Base-by-base conservation (phyloP, 768 basidiomycete species). In the Tephrocybe sp. region DNA sequence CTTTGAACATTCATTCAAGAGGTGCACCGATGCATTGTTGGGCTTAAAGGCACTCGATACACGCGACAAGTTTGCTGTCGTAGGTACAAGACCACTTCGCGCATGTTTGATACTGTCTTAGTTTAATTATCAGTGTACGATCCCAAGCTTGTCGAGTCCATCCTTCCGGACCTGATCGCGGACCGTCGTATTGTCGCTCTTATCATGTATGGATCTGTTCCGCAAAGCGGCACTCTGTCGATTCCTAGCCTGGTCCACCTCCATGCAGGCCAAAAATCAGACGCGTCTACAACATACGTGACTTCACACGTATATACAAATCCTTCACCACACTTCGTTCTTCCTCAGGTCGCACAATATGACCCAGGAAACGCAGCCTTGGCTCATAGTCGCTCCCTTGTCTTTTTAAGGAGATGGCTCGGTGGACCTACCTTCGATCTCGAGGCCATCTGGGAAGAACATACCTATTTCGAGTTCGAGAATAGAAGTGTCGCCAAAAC, bases 371-470 rank as follows among this genome's bases (percentile, higher is more conserved):
- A 59, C 47, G 76, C 78, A 13, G 64, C 71, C 7, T 60, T 76
- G 19, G 70, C 79, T 4, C 76, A 80, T 44, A 75, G 67, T 32
- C 71, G 77, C 28, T 69, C 74, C 11, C 64, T 78, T 13, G 70
- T 70, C 15, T 78, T 79, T 53, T 57, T 79, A 19, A 69, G 70
- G 45, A 73, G 74, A 49, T 58, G 66, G 41, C 61, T 79, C 2
- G 74, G 70, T 27, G 80, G 80, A 0, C 82, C 80, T 9, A 59
- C 68, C 21, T 83, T 83, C 44, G 78, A 82, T 58, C 64, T 82
- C 1, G 82, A 82, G 56, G 74, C 71, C n/a, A 76, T 82, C 27
- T 83, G 82, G 82, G 79, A 82, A 9, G 78, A 80, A 49, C 82
- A 83, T 52, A 74, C 72, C 1, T 72, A 70, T 48, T 81, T 74